These are phyloP conservation scores for Xylariaceae sp. DNA, from an alignment of 2,329 filamentous ascomycete genomes.

Conservation along the genomic window DNA sequence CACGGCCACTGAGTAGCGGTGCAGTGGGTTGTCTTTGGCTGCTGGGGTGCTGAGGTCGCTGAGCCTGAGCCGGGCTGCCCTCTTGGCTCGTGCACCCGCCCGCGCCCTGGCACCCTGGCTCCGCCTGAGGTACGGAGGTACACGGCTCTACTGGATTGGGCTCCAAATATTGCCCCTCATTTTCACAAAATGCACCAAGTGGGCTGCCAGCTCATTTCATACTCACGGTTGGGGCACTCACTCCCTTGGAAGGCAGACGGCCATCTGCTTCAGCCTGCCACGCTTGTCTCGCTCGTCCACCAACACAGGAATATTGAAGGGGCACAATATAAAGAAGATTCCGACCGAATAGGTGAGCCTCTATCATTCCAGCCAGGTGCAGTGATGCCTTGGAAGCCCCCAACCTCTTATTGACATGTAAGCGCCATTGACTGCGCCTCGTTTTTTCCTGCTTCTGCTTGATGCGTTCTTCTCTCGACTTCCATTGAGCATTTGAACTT, in stretches of 20 bases:
- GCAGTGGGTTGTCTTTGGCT: not conserved
- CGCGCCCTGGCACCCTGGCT: not conserved
- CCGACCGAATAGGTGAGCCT: not conserved
- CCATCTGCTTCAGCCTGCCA: no score
- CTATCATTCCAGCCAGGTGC: not conserved
- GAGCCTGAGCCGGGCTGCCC: no score
- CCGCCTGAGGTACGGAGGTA: not conserved
- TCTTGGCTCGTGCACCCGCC: not conserved
- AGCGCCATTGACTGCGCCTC: no score
- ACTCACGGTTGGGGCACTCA: no score
- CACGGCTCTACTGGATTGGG: no score
- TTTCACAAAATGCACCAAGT: no score
- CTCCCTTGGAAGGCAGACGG: no score
- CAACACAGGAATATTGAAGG: no score
- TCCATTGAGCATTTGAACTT: not conserved
- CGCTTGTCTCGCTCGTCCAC: no score
- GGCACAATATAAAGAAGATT: not conserved
- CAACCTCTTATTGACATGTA: no score
- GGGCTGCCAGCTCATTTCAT: no score
- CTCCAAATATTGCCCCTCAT: no score
- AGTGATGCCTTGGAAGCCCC: not conserved
- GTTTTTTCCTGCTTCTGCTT: not conserved
- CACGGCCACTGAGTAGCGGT: slow-evolving; percentile 1
- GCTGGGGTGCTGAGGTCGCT: not conserved
- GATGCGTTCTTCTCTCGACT: not conserved